These are phyloP conservation scores for Phialophora macrospora DNA, from an alignment of 2,329 filamentous ascomycete genomes.

Conservation along the genomic window DNA sequence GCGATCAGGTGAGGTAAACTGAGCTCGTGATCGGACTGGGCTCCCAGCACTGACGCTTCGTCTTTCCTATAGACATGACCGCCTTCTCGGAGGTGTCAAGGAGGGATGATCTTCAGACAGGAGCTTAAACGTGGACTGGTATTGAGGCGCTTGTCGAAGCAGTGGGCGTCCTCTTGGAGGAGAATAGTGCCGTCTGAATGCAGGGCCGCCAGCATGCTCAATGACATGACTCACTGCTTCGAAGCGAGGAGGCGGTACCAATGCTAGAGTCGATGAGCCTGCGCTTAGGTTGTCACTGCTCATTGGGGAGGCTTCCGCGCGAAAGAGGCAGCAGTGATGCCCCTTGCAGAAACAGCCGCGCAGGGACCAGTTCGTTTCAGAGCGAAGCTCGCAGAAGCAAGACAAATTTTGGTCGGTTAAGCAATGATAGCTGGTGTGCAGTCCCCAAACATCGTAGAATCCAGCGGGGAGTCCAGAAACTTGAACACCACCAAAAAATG, in stretches of 20 bases:
- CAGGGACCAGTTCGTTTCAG: not conserved
- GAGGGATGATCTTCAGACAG: conserved; percentile 25
- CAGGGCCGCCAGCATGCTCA: not conserved
- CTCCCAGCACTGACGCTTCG: conserved; percentile 25
- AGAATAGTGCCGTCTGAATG: not conserved
- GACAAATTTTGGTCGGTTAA: not conserved
- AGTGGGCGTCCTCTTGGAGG: conserved; percentile 12
- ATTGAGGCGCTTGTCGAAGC: conserved; percentile 20
- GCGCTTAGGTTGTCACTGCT: not conserved
- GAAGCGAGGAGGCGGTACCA: not conserved
- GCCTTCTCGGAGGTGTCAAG: not conserved
- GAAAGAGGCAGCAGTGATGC: not conserved
- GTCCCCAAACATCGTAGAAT: not conserved
- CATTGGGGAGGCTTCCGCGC: not conserved
- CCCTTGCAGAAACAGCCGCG: not conserved
- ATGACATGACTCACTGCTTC: not conserved
- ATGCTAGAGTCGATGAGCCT: not conserved
- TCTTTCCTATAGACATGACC: conserved; percentile 32
- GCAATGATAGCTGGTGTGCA: not conserved
- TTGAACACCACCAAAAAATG: not conserved
- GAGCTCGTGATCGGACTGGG: conserved; percentile 30
- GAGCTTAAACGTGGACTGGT: conserved; percentile 24
- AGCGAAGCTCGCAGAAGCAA: not conserved
- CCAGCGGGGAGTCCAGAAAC: not conserved
- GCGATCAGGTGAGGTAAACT: conserved; percentile 57